Evolutionary conservation across 108 stramenopile species (phyloP).

Genomic region (Discostella stelligeroides): DNA sequence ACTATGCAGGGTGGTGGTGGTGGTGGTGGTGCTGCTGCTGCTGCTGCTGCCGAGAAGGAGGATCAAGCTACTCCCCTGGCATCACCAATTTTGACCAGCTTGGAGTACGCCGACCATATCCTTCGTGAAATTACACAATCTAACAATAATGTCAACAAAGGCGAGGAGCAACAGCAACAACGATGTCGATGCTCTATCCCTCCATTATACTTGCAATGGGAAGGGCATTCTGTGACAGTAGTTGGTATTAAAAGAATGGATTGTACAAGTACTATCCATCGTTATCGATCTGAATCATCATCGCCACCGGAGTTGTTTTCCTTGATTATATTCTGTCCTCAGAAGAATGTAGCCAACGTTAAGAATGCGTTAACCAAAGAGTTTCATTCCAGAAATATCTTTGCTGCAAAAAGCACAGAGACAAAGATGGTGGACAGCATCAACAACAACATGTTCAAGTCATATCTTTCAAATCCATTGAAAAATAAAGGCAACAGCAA

Average conservation of each 20-base stretch:
- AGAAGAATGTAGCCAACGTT: slow-evolving; percentile 34
- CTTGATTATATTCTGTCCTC: slow-evolving; percentile 72
- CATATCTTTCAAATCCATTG: background rate
- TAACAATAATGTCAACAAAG: background rate
- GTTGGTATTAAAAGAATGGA: slow-evolving; percentile 57
- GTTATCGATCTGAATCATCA: background rate
- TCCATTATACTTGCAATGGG: slow-evolving; percentile 86
- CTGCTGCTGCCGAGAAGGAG: too few species aligned
- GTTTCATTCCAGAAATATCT: background rate
- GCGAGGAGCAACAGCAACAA: background rate
- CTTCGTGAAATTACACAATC: slow-evolving; percentile 15
- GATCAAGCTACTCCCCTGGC: slow-evolving; percentile 1
- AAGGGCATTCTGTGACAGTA: slow-evolving; percentile 84
- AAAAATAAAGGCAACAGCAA: slow-evolving; percentile 1
- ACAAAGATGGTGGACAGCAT: too few species aligned
- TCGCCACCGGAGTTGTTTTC: slow-evolving; percentile 7
- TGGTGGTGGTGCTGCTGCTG: background rate
- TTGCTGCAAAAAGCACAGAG: too few species aligned
- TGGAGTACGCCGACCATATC: slow-evolving; percentile 28
- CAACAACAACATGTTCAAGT: too few species aligned
- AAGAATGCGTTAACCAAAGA: slow-evolving; percentile 12
- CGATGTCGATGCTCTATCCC: slow-evolving; percentile 35
- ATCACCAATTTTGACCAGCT: slow-evolving; percentile 6
- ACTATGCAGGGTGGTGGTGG: background rate
- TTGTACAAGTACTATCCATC: background rate